Base-by-base conservation (phyloP, 176 grass and related monocot genomes). In the Paspalum vaginatum region DNA sequence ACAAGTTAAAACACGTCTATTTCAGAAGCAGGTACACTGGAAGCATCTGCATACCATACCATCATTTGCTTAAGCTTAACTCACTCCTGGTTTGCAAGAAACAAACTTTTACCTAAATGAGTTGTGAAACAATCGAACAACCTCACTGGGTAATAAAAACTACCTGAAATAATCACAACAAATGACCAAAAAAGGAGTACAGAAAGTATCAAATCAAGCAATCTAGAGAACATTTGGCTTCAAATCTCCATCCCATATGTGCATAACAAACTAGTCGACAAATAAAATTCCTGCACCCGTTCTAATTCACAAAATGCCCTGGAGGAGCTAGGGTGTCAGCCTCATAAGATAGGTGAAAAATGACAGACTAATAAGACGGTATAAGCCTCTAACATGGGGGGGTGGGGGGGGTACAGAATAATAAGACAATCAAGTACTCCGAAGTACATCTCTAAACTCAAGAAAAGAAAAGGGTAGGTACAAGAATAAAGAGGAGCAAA, bases 381-480 rank as follows among this genome's bases (percentile, higher is more conserved):
- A 3, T 27, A 70, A 32, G 22, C 45, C 22, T 50, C 44, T 20
- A 65, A 72, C 24, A 39, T 59, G 32, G 44, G 27, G 14, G 14
- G 15, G 16, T 22, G 72, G 44, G 75, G n/a, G n/a, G n/a, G n/a
- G n/a, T n/a, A 20, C 32, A 32, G 7, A 41, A 48, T 1, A 53
- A 68, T 38, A 50, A 68, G 47, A 61, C 5, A 42, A 37, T 2
- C 8, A 61, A 24, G 11, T 70, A 38, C 1, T 24, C 24, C n/a
- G n/a, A n/a, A n/a, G n/a, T n/a, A n/a, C n/a, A n/a, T n/a, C 38
- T 22, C 5, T 53, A 71, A 80, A 27, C 52, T 80, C n/a, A 49
- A 86, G 20, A 80, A 58, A 75, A 66, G 25, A 80, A 58, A 75
- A 66, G 14, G 32, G 61, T 58, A 10, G 21, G 61, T 27, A 39